Conservation (phyloP, 495 filamentous ascomycete species). For the Penicillium roqueforti region DNA sequence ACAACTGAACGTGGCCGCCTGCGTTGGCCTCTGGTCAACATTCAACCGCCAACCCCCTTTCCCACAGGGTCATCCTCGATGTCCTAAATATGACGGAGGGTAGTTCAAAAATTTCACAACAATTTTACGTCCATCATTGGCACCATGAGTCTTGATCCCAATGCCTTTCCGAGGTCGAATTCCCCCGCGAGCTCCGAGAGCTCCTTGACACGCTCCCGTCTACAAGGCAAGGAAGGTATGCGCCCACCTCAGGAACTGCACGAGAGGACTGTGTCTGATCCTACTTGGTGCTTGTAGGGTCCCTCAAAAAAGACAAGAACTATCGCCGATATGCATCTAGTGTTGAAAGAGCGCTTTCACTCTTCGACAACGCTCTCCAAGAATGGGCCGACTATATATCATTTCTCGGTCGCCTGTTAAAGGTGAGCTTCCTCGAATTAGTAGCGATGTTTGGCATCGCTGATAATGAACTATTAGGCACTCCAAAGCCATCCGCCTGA, state of each 20-base stretch:
- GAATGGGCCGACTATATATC: slow-evolving; percentile 99
- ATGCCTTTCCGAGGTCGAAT: slow-evolving; percentile 58
- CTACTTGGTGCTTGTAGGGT: slow-evolving; percentile 43
- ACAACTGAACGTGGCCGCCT: slow-evolving; percentile 28
- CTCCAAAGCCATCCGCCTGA: slow-evolving; percentile 79
- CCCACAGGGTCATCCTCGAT: slow-evolving; percentile 19
- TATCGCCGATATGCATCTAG: slow-evolving; percentile 87
- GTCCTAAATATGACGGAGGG: slow-evolving; percentile 40
- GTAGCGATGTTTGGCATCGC: slow-evolving; percentile 13
- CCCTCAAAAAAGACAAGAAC: slow-evolving; percentile 77
- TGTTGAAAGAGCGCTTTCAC: slow-evolving; percentile 79
- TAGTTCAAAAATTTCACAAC: slow-evolving; percentile 18
- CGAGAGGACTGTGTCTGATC: slow-evolving; percentile 2
- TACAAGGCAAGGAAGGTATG: slow-evolving; percentile 50
- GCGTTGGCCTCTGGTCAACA: slow-evolving; percentile 25
- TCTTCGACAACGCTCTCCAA: slow-evolving; percentile 90
- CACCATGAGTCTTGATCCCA: slow-evolving; percentile 70
- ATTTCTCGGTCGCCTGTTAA: slow-evolving; percentile 85
- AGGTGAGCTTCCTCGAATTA: slow-evolving; percentile 50
- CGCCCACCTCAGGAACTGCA: background rate
- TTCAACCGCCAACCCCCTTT: slow-evolving; percentile 14
- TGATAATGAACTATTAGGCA: slow-evolving; percentile 53
- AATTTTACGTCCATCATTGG: slow-evolving; percentile 29
- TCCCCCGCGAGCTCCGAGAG: slow-evolving; percentile 76
- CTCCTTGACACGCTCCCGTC: slow-evolving; percentile 61